A percentile compares a stretch with the other conserved stretches of the same genome.
Evolutionary conservation across 257 asterid genomes (phyloP).

Genomic region (Penstemon davidsonii): DNA sequence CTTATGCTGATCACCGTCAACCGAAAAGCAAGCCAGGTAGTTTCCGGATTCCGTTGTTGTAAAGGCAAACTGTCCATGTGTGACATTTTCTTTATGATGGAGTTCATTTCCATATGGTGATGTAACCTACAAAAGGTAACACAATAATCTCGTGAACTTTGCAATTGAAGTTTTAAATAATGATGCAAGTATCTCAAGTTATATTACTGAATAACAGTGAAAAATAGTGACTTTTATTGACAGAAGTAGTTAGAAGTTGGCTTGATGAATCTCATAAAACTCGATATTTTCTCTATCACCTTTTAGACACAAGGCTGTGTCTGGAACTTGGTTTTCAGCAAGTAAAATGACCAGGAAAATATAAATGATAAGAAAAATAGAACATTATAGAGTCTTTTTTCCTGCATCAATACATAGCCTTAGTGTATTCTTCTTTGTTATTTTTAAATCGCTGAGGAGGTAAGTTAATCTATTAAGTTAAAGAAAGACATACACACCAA

Average conservation of each 20-base stretch:
- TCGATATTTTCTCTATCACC: background rate
- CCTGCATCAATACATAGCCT: no score
- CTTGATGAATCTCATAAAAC: background rate
- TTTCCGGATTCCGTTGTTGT: conserved; percentile 74
- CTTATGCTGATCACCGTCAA: conserved; percentile 34
- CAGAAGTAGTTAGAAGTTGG: background rate
- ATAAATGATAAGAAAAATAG: no score
- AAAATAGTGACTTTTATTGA: background rate
- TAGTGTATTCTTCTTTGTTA: no score
- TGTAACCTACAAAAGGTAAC: conserved; percentile 48
- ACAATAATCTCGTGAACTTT: background rate
- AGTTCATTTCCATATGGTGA: conserved; percentile 76
- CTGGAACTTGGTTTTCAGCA: no score
- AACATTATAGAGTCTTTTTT: no score
- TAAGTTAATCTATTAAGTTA: no score
- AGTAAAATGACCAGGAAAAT: no score
- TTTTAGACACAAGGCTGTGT: no score
- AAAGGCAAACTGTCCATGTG: conserved; percentile 79
- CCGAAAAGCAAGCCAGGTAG: conserved; percentile 70
- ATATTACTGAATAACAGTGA: background rate
- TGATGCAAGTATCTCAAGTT: background rate
- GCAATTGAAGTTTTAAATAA: background rate
- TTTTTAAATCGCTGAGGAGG: no score
- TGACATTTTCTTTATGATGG: conserved; percentile 59
- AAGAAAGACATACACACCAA: no score